Evolutionary conservation across 768 basidiomycete species (phyloP), one percentile per base, ranked within the genome.

Genomic region (Mycena kentingensis): DNA sequence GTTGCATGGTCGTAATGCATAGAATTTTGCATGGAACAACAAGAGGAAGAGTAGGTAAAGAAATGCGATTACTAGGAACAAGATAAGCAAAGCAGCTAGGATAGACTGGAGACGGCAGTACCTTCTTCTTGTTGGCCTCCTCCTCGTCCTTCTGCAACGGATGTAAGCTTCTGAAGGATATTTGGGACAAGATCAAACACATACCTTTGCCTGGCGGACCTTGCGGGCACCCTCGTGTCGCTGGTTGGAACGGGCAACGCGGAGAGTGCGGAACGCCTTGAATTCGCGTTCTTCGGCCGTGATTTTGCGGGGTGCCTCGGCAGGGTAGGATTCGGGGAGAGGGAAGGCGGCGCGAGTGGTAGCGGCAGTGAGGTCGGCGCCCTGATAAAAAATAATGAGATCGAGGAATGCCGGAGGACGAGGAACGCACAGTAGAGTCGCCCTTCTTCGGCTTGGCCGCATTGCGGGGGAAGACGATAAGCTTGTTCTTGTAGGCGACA

Each of bases 401-500:
- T 42, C 19, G 31, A 41, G 25, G 24, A 18, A 28, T 35, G 43
- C 29, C 22, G 24, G 28, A 53, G 49, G 26, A 36, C 19, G 31
- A 54, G 56, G 31, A 55, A 79, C 92, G 61, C 67, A 94, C 93
- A 54, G 85, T 83, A 43, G 93, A 89, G 73, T 98, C 95, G 51
- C 91, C 92, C 81, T 90, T 88, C 85, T 97, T 98, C 67, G 90
- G 86, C 78, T 98, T 98, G 72, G 84, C 81, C 60, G 90, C 81
- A 76, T 97, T 95, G 73, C 90, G 87, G 70, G 97, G 95, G 89
- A 97, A 98, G 75, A 99, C 88, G 63, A 98, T 88, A 68, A 99
- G 76, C 64, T 88, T 86, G 52, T 79, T 74, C 80, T 93, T 93
- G 88, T 98, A 98, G 32, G 88, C 88, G 74, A 90, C 83, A 72